Base-by-base conservation (phyloP, 768 basidiomycete genomes). In the Auricularia cornea region DNA sequence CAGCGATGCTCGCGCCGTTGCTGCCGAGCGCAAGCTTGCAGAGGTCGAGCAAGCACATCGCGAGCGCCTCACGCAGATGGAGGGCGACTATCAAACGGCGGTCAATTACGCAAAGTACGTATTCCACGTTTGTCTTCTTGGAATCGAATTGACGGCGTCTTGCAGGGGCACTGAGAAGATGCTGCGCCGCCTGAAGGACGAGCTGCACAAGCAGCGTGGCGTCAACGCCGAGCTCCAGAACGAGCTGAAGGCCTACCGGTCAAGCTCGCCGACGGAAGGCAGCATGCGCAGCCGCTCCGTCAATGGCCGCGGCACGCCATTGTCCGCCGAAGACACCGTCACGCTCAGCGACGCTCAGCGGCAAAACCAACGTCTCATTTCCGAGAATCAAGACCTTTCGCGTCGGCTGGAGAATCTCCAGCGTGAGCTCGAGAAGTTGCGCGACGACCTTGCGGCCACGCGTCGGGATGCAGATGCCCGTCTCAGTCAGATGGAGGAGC, bases 111-210 rank as follows among this genome's bases (percentile, higher is more conserved):
- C 98, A 69, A 98, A 98, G 92, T 92, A 73, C 64, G 62, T 40
- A 62, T 66, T 66, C 77, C 66, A 64, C 59, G 31, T 63, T 41
- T 5, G 10, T 59, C 63, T 68, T 60, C 51, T 40, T 56, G 61
- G 65, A 61, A 62, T 62, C 66, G 64, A 70, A 5, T 59, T 60
- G 29, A 57, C 54, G 31, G 28, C 48, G 44, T 60, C 28, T 65
- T 64, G 28, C 71, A 94, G 92, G 82, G 93, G 93, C 54, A 98
- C 95, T 1, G 97, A 98, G 75, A 97, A 95, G 77, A 94, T 98
- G 86, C 90, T 98, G 80, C 86, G 94, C 68, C 86, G 89, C 68
- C 92, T 98, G 88, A 92, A 94, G 74, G 96, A 95, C 63, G 97
- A 98, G 71, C 77, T 98, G 63, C 89, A 84, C 67, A 95, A 90